phyloP scores from a whole-genome alignment of 768 basidiomycete species.

The Lactifluus piperatus region DNA sequence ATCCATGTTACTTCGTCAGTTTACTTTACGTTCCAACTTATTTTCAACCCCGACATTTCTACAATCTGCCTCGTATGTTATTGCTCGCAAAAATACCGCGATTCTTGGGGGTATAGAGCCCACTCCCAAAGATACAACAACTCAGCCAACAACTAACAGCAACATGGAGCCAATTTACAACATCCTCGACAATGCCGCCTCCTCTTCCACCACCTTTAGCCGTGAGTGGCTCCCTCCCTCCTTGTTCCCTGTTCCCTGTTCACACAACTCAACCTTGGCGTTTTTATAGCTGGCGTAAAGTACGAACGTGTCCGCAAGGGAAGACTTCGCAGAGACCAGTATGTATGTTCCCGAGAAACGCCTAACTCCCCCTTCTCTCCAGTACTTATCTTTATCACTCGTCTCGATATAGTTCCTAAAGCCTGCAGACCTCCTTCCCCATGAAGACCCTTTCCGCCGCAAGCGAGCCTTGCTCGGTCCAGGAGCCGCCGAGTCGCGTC shows the following conservation, averaged over 20 bases:
- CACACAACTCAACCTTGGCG: neutral
- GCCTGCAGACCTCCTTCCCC: slow-evolving; percentile 38
- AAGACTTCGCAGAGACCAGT: slow-evolving; percentile 21
- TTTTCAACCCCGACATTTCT: neutral
- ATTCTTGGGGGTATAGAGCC: neutral
- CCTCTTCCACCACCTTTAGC: neutral
- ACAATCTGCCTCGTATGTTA: neutral
- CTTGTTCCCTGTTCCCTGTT: neutral
- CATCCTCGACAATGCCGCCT: slow-evolving; percentile 1
- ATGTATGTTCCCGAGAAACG: neutral
- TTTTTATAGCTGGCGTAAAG: slow-evolving; percentile 2
- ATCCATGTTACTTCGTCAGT: neutral
- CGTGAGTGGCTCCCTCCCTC: neutral
- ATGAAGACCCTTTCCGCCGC: slow-evolving; percentile 15
- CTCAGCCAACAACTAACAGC: neutral
- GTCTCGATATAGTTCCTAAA: slow-evolving; percentile 35
- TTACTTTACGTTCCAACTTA: neutral
- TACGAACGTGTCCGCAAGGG: slow-evolving; percentile 10
- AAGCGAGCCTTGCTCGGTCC: slow-evolving; percentile 45
- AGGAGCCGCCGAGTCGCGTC: slow-evolving; percentile 41
- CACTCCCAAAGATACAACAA: neutral
- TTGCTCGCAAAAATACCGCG: neutral
- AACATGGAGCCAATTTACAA: slow-evolving; percentile 3
- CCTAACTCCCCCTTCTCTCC: slow-evolving; percentile 1
- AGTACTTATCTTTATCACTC: neutral